phyloP scores from a whole-genome alignment of 176 grass and related monocot genomes.

The Thinopyrum elongatum region DNA sequence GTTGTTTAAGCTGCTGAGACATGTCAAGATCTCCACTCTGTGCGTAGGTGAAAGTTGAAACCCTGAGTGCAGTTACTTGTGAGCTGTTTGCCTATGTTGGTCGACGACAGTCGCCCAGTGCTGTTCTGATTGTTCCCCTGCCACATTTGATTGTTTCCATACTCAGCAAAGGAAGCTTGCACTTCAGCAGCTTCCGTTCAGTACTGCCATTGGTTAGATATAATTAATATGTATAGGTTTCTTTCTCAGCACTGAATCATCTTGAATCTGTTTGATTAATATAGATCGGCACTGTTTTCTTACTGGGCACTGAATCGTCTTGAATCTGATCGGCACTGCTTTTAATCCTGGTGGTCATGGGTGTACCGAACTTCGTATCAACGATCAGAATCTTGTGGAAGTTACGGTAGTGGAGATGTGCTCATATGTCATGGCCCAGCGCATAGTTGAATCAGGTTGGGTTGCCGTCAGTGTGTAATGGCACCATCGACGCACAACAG shows the following conservation, averaged over 20 bases:
- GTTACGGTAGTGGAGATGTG: not conserved
- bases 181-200: not conserved
- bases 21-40: not conserved
- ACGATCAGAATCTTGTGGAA: not conserved
- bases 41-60: constrained; percentile 17
- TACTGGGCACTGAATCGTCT: too few relatives aligned
- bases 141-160: not conserved
- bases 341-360: not conserved
- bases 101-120: constrained; percentile 40
- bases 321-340: too few relatives aligned
- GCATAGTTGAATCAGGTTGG: not conserved
- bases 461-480: too few relatives aligned
- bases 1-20: not conserved
- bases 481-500: too few relatives aligned
- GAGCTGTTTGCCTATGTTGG: constrained; percentile 2
- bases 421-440: not conserved
- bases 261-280: too few relatives aligned
- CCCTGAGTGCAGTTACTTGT: constrained; percentile 35
- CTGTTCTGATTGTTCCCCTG: constrained; percentile 21
- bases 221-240: constrained; percentile 28
- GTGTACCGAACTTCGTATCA: not conserved
- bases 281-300: too few relatives aligned
- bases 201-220: not conserved
- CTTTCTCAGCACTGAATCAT: not conserved
- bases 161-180: constrained; percentile 18